Evolutionary conservation across 2,329 filamentous ascomycete genomes (phyloP).

Genomic region (Claviceps purpurea): DNA sequence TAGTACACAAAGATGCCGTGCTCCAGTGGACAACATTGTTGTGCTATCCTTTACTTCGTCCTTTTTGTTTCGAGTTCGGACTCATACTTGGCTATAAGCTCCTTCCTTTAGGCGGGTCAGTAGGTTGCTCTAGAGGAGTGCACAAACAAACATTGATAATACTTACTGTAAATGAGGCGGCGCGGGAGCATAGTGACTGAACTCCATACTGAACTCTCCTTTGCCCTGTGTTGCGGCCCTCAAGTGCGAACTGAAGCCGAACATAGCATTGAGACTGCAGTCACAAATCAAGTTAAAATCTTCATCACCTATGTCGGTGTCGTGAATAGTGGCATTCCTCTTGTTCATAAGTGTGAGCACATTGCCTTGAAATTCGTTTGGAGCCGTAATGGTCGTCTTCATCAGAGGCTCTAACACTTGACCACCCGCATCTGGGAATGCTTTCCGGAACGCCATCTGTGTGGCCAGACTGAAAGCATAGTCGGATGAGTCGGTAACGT

Average conservation of each 20-base stretch:
- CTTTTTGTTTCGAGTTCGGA: constrained; percentile 45
- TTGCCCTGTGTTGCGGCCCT: constrained; percentile 93
- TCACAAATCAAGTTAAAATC: constrained; percentile 90
- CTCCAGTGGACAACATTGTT: background rate
- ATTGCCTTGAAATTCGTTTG: constrained; percentile 94
- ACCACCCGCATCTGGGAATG: constrained; percentile 68
- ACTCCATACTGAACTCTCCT: constrained; percentile 98
- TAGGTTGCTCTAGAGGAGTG: background rate
- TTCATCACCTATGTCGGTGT: constrained; percentile 85
- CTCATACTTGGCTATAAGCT: constrained; percentile 44
- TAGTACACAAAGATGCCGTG: background rate
- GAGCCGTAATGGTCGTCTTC: constrained; percentile 95
- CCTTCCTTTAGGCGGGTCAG: constrained; percentile 31
- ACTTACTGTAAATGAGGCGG: constrained; percentile 79
- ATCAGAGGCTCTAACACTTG: constrained; percentile 89
- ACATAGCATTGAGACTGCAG: constrained; percentile 93
- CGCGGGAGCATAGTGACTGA: constrained; percentile 85
- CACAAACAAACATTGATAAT: background rate
- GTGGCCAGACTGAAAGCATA: constrained; percentile 91
- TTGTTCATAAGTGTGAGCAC: constrained; percentile 94
- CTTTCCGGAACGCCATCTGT: constrained; percentile 91
- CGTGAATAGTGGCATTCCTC: constrained; percentile 85
- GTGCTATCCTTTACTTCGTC: constrained; percentile 27
- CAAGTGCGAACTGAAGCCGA: constrained; percentile 85
- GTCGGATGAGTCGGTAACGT: constrained; percentile 96